These are phyloP conservation scores for Globisporangium sylvaticum DNA, from an alignment of 352 stramenopile genomes.

Conservation along the genomic window DNA sequence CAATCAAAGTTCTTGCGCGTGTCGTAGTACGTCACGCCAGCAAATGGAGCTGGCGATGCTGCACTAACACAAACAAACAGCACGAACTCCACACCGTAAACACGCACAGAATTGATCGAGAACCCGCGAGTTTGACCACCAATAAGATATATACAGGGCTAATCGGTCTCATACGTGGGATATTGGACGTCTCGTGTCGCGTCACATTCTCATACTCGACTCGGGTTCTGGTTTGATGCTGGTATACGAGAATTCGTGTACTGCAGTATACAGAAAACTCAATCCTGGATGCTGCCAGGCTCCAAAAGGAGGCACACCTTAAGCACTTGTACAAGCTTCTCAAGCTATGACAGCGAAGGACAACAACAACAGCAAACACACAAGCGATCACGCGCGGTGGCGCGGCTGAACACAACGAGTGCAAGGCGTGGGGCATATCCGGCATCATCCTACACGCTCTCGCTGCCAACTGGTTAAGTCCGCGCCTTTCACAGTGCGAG, in stretches of 20 bases:
- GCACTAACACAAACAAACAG: conserved; percentile 14
- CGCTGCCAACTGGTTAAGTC: not conserved
- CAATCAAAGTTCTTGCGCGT: conserved; percentile 37
- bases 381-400: too few relatives aligned
- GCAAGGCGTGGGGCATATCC: too few relatives aligned
- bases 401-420: too few relatives aligned
- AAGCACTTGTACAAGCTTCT: too few relatives aligned
- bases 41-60: conserved; percentile 78
- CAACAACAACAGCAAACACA: too few relatives aligned
- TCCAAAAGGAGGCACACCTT: too few relatives aligned
- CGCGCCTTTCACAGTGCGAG: not conserved
- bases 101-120: not conserved
- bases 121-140: not conserved
- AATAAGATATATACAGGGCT: not conserved
- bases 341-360: too few relatives aligned
- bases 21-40: conserved; percentile 86
- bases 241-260: too few relatives aligned
- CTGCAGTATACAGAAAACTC: too few relatives aligned
- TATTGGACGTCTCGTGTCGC: not conserved
- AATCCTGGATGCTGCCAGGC: too few relatives aligned
- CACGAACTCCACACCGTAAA: not conserved
- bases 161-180: not conserved
- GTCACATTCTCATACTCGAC: not conserved
- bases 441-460: not conserved
- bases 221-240: too few relatives aligned